phyloP scores from a whole-genome alignment of 345 rosid species.

The Mangifera indica region DNA sequence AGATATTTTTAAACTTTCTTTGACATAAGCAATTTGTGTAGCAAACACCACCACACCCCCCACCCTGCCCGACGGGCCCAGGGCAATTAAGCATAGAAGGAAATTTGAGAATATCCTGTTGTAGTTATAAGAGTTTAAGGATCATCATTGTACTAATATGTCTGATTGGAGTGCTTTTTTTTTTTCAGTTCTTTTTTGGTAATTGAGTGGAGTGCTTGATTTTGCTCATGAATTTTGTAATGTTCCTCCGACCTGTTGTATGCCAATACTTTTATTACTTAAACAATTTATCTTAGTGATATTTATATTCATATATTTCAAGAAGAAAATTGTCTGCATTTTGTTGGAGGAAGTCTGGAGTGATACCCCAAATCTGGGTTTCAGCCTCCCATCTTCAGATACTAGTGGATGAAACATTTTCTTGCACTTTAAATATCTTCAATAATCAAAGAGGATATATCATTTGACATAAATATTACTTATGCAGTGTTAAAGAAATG shows the following conservation, averaged over 20 bases:
- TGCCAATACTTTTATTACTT: background rate
- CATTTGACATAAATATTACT: slow-evolving; percentile 14
- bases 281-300: background rate
- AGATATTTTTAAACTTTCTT: background rate
- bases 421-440: background rate
- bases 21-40: background rate
- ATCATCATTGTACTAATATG: background rate
- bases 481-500: slow-evolving; percentile 72
- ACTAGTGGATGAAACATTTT: background rate
- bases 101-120: background rate
- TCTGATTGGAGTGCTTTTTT: background rate
- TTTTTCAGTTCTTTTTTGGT: no score
- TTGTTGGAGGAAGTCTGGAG: background rate
- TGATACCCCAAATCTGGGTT: background rate
- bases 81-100: background rate
- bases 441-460: background rate
- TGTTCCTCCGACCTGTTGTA: background rate
- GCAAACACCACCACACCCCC: no score
- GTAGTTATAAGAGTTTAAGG: background rate
- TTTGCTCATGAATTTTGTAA: background rate
- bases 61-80: no score
- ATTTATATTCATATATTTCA: background rate
- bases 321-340: background rate
- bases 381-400: background rate
- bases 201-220: background rate